Base-by-base conservation (phyloP, 768 basidiomycete genomes). In the Tylopilus vinaceipallidus region DNA sequence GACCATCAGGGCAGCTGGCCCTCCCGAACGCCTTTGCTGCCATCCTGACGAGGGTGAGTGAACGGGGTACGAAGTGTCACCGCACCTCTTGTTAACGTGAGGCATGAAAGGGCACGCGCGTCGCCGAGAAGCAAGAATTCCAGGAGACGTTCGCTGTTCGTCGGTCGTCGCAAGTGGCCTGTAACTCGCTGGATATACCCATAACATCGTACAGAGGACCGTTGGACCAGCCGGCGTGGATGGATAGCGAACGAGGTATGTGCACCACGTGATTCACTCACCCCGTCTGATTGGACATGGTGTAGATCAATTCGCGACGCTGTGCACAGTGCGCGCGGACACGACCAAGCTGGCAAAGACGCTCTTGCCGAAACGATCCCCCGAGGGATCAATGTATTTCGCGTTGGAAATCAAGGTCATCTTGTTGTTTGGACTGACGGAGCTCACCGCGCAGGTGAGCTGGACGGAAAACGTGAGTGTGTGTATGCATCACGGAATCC, bases 361-460 rank as follows among this genome's bases (percentile, higher is more conserved):
- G 33, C 53, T 69, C 29, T 30, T 47, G 4, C 54, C 57, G 9
- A 59, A 30, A 47, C 57, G 57, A 11, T 47, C 65, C 4, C 19
- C 52, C 1, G 58, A 69, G 3, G 67, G 65, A 3, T 29, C 50
- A 20, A 7, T 42, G 54, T 67, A 69, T 36, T 65, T 55, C n/a
- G 52, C 50, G 16, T 47, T 67, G 35, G 67, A 67, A 14, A 52
- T 67, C 42, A 65, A 63, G 10, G 50, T 82, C 6, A 65, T 81
- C 10, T 52, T 82, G 20, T 61, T 75, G 8, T 80, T 82, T 47
- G 81, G 81, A 5, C 54, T 76, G 39, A 81, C 79, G 3, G 81
- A 82, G 51, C 58, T 81, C 52, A 74, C 71, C 49, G 80, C 79
- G 0, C 75, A 78, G 41, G 71, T 82, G 41, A 66, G 70, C 22